Percentiles rank a stretch among this genome's conserved stretches.
Evolutionary conservation across 2,329 filamentous ascomycete species (phyloP).

Genomic region (Seiridium unicorne): DNA sequence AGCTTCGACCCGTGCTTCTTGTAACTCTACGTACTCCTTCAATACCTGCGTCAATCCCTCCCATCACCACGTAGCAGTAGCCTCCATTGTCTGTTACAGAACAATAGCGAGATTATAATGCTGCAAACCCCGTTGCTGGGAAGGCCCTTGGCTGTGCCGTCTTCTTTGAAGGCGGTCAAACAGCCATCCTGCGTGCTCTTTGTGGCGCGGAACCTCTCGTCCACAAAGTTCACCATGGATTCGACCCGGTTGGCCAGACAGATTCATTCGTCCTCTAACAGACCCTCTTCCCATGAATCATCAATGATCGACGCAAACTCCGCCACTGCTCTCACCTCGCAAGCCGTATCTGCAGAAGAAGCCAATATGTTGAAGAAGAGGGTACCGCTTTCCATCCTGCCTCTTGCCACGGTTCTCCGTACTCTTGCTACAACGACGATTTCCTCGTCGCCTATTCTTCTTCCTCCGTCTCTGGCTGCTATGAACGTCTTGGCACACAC

Average conservation of each 20-base stretch:
- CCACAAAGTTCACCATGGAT: background rate
- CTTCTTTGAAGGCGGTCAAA: constrained; percentile 1
- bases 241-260: background rate
- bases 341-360: background rate
- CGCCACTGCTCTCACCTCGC: background rate
- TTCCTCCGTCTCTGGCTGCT: constrained; percentile 66
- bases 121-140: constrained; percentile 4
- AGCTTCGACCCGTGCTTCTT: background rate
- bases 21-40: background rate
- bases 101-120: constrained; percentile 1
- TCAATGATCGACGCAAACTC: constrained; percentile 1
- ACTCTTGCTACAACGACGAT: constrained; percentile 68
- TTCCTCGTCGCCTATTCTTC: constrained; percentile 68
- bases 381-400: constrained; percentile 62
- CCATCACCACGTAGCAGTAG: background rate
- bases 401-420: constrained; percentile 64
- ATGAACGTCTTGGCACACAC: constrained; percentile 71
- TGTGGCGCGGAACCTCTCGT: constrained; percentile 1
- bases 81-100: background rate
- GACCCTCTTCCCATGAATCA: background rate
- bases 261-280: constrained; percentile 9
- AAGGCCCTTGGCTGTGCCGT: constrained; percentile 5
- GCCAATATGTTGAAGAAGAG: constrained; percentile 15
- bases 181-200: constrained; percentile 7
- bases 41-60: background rate